Base-by-base conservation (phyloP, 164 flowering plant genomes). In the Berberis vulgaris region DNA sequence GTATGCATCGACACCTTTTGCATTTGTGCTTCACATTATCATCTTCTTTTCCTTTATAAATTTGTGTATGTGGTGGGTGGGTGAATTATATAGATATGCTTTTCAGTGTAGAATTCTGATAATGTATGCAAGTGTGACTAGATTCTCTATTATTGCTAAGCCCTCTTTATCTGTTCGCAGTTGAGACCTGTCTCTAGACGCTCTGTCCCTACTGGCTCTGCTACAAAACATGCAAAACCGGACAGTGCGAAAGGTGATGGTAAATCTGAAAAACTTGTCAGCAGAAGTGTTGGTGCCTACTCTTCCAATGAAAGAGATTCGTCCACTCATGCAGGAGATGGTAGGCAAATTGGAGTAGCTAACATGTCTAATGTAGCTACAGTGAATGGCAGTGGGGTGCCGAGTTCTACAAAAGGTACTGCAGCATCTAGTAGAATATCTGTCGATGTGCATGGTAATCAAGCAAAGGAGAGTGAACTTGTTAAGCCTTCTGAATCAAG, bases 241-340 rank as follows among this genome's bases (percentile, higher is more conserved):
- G 97, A 89, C 61, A 59, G 56, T 50, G 61, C 57, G 12, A 95
- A 85, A 74, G 97, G 87, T 67, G 97, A 95, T 52, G 39, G 52
- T 56, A 95, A 80, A 73, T 66, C 83, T 66, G 91, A 84, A 42
- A 89, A 84, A 72, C 65, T 77, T 52, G 74, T 69, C 64, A 73
- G 80, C 50, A 71, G 81, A 74, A 50, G 60, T 65, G 67, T 81
- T 63, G 74, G 73, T 44, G 57, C 61, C n/a, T 46, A 49, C 43
- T n/a, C 71, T 54, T 76, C 90, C 38, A 63, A 61, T 68, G 89
- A 83, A 65, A 75, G 77, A 64, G 83, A 84, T 65, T 45, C 70
- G 41, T 41, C 78, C 10, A 53, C 78, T 49, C 82, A 78, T 64
- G 63, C 67, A 42, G 64, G 70, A 40, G 90, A 84, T 54, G 72